Conservation (phyloP, 345 rosid species). For the Turnera subulata region DNA sequence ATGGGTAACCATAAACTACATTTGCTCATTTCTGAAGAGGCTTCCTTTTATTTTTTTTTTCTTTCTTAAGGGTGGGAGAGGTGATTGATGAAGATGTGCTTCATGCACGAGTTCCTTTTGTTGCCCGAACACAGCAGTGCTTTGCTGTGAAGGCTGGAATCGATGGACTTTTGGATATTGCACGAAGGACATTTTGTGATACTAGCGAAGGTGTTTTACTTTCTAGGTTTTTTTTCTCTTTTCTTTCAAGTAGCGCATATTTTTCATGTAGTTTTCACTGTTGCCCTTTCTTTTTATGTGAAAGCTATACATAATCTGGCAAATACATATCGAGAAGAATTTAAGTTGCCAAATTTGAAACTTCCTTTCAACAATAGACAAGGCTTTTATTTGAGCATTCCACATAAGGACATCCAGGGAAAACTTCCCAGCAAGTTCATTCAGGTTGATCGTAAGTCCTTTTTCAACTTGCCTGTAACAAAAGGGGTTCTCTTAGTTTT, state of each 20-base stretch:
- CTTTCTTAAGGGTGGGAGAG: slow-evolving; percentile 56
- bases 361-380: slow-evolving; percentile 94
- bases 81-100: slow-evolving; percentile 94
- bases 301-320: slow-evolving; percentile 92
- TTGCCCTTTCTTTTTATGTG: slow-evolving; percentile 12
- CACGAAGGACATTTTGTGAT: slow-evolving; percentile 90
- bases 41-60: neutral
- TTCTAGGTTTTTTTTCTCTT: slow-evolving; percentile 7
- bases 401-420: slow-evolving; percentile 80
- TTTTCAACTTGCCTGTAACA: slow-evolving; percentile 5
- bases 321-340: slow-evolving; percentile 82
- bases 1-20: slow-evolving; percentile 2
- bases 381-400: slow-evolving; percentile 96
- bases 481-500: slow-evolving; percentile 14
- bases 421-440: slow-evolving; percentile 88
- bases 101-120: slow-evolving; percentile 90
- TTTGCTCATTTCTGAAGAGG: slow-evolving; percentile 5
- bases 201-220: slow-evolving; percentile 76
- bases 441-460: slow-evolving; percentile 47
- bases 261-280: neutral
- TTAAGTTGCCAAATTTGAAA: slow-evolving; percentile 80
- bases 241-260: neutral
- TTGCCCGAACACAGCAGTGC: slow-evolving; percentile 98
- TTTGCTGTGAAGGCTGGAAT: slow-evolving; percentile 95
- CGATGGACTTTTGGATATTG: slow-evolving; percentile 91